Percentiles rank a stretch among this genome's conserved stretches.
Evolutionary conservation across 1,284 basidiomycete species (phyloP).

Genomic region (Trametes pubescens): DNA sequence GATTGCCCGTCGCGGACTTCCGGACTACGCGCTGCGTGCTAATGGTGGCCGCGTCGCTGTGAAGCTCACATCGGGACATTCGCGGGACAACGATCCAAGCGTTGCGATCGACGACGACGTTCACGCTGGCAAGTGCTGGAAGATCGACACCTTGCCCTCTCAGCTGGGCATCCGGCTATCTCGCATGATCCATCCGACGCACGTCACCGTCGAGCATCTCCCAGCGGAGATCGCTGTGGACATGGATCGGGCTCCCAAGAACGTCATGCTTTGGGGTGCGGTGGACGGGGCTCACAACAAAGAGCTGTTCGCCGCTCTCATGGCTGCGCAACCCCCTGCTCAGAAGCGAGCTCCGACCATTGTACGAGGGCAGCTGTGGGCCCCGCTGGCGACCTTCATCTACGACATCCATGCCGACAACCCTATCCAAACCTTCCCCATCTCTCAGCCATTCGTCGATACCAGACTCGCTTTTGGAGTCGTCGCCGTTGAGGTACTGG

Average conservation of each 20-base stretch:
- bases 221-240: background rate
- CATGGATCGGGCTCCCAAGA: constrained; percentile 1
- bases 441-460: background rate
- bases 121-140: constrained; percentile 4
- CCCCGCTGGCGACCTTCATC: constrained; percentile 2
- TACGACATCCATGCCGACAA: background rate
- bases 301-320: background rate
- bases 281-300: background rate
- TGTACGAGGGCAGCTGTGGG: background rate
- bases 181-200: background rate
- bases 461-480: background rate
- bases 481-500: constrained; percentile 2
- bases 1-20: background rate
- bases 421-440: constrained; percentile 1
- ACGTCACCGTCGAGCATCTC: constrained; percentile 1
- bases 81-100: constrained; percentile 4
- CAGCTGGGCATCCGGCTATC: constrained; percentile 3
- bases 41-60: background rate
- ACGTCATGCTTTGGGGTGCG: background rate
- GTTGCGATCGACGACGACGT: constrained; percentile 9
- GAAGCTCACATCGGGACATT: background rate
- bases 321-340: background rate
- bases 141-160: background rate
- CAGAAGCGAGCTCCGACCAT: background rate
- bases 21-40: background rate